Evolutionary conservation across 2,329 filamentous ascomycete species (phyloP).

Genomic region (Colletotrichum higginsianum): DNA sequence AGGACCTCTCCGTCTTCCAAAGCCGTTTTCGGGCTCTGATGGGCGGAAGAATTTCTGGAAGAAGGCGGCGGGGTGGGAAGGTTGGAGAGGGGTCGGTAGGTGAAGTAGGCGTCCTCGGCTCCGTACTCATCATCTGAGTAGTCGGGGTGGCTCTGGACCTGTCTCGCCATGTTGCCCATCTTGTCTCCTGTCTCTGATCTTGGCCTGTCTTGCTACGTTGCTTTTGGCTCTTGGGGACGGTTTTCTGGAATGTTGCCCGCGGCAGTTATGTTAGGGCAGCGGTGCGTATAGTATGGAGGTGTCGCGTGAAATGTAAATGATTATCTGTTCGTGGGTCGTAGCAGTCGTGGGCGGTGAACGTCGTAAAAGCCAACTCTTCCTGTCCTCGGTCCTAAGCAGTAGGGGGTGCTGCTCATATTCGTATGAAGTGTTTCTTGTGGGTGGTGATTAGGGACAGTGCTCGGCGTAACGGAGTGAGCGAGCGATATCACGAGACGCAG

Average conservation of each 20-base stretch:
- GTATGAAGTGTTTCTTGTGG: conserved; percentile 22
- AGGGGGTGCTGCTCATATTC: conserved; percentile 44
- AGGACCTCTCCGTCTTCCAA: conserved; percentile 62
- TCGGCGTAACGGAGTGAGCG: conserved; percentile 11
- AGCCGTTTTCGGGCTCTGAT: conserved; percentile 59
- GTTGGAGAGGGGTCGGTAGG: conserved; percentile 77
- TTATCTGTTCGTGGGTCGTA: conserved; percentile 38
- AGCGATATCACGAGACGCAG: conserved; percentile 28
- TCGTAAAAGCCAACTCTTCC: conserved; percentile 43
- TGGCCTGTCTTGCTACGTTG: background rate
- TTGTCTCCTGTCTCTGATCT: conserved; percentile 13
- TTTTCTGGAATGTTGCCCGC: background rate
- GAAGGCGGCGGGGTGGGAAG: conserved; percentile 77
- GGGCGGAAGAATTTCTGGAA: conserved; percentile 60
- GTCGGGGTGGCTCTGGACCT: conserved; percentile 40
- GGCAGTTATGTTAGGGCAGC: background rate
- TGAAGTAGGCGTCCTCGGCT: conserved; percentile 70
- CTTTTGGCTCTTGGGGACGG: background rate
- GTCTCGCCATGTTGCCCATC: conserved; percentile 42
- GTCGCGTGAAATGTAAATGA: background rate
- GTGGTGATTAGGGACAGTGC: conserved; percentile 1
- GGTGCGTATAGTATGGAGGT: too few relatives aligned
- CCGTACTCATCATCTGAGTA: conserved; percentile 62
- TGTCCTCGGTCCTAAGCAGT: conserved; percentile 43
- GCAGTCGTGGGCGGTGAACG: conserved; percentile 26